These are phyloP conservation scores for Globisporangium echinulatum DNA, from an alignment of 352 stramenopile genomes.

Conservation along the genomic window DNA sequence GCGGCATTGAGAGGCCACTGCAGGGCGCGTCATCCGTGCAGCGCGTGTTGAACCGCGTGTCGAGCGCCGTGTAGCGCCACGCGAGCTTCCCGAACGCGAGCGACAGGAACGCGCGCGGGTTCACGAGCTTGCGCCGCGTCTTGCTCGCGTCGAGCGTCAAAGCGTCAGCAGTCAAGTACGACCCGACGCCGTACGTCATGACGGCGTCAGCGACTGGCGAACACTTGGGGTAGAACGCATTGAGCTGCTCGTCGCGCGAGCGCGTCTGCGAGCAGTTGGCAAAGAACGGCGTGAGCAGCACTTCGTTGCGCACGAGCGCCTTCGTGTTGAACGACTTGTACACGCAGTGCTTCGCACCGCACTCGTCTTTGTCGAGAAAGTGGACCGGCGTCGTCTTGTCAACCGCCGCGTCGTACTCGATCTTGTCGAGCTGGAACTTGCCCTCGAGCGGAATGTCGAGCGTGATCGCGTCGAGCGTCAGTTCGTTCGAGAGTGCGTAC, in stretches of 20 bases:
- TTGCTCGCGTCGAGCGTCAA: slow-evolving; percentile 11
- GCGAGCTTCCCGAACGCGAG: slow-evolving; percentile 39
- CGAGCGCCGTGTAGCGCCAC: slow-evolving; percentile 24
- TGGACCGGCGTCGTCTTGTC: slow-evolving; percentile 5
- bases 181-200: slow-evolving; percentile 14
- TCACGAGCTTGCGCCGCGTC: slow-evolving; percentile 9
- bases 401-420: slow-evolving; percentile 2
- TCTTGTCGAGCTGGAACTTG: slow-evolving; percentile 5
- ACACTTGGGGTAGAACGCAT: slow-evolving; percentile 6
- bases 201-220: neutral
- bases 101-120: slow-evolving; percentile 16
- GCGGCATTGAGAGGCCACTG: slow-evolving; percentile 26
- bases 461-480: slow-evolving; percentile 14
- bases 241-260: slow-evolving; percentile 2
- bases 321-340: slow-evolving; percentile 10
- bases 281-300: slow-evolving; percentile 10
- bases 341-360: slow-evolving; percentile 9
- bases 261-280: neutral
- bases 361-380: slow-evolving; percentile 8
- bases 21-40: slow-evolving; percentile 12
- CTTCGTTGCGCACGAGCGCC: slow-evolving; percentile 10
- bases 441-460: slow-evolving; percentile 13
- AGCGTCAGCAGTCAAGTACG: slow-evolving; percentile 13
- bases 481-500: slow-evolving; percentile 8
- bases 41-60: slow-evolving; percentile 5